A percentile compares a stretch with the other conserved stretches of the same genome.
Evolutionary conservation across 371 early-diverging fungal genomes (phyloP).

Genomic region (Synchytrium microbalum): DNA sequence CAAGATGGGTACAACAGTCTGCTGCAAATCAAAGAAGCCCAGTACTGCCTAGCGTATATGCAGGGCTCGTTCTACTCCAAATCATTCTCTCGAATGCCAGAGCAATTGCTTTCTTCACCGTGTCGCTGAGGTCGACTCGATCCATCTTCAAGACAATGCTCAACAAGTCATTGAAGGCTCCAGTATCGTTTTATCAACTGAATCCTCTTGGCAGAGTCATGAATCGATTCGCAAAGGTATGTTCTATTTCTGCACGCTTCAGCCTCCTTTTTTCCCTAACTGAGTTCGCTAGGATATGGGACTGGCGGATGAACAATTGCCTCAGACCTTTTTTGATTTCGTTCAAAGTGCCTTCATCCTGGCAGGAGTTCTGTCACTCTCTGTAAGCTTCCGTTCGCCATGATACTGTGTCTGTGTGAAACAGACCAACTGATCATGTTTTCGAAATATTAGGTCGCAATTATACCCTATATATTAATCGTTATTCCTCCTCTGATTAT

Average conservation of each 20-base stretch:
- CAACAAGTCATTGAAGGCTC: slow-evolving; percentile 25
- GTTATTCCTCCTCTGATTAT: slow-evolving; percentile 9
- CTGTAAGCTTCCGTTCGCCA: too few relatives aligned
- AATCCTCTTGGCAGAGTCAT: slow-evolving; percentile 70
- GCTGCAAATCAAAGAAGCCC: too few relatives aligned
- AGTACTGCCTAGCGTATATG: slow-evolving; percentile 14
- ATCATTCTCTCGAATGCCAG: slow-evolving; percentile 20
- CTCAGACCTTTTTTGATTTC: slow-evolving; percentile 6
- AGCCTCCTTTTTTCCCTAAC: not conserved
- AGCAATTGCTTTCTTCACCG: slow-evolving; percentile 28
- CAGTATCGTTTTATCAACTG: slow-evolving; percentile 68
- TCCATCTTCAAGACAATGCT: slow-evolving; percentile 25
- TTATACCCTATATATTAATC: slow-evolving; percentile 37
- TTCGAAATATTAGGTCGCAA: too few relatives aligned
- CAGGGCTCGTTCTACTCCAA: slow-evolving; percentile 18
- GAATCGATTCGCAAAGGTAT: slow-evolving; percentile 8
- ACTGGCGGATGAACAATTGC: slow-evolving; percentile 41
- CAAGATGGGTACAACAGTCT: too few relatives aligned
- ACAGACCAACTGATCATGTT: too few relatives aligned
- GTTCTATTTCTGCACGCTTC: not conserved
- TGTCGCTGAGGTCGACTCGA: slow-evolving; percentile 24
- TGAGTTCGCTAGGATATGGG: slow-evolving; percentile 45
- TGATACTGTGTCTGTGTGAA: too few relatives aligned
- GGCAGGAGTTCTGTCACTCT: slow-evolving; percentile 37
- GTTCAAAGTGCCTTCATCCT: slow-evolving; percentile 24